Base-by-base conservation (phyloP, 345 rosid species). In the Noccaea caerulescens region DNA sequence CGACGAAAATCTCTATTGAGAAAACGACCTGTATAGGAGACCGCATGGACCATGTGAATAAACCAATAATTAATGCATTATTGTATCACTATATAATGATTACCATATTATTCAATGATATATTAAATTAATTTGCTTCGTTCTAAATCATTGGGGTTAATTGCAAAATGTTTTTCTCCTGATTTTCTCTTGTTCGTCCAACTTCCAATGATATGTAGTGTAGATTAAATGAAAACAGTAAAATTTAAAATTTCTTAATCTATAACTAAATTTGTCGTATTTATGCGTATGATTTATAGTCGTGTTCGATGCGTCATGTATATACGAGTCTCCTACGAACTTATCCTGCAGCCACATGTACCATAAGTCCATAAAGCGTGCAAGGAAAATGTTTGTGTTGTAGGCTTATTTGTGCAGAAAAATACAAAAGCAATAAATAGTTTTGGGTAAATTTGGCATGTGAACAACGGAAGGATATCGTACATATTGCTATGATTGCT, bases 31-130 rank as follows among this genome's bases (percentile, higher is more conserved):
- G 27, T 38, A n/a, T 25, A 11, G 10, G 20, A 63, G 66, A 55
- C 65, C 77, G 52, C 59, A 65, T 66, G 60, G 52, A 65, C 71
- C 72, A 73, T 39, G 13, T 56, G 38, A 73, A 47, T 50, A 10
- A 55, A 38, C 44, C 45, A 54, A 30, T 71, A 42, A 51, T 10
- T 32, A 65, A 39, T 38, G 63, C 66, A 73, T 50, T 30, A 57
- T 56, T 72, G 44, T 43, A 8, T 42, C 23, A 4, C 14, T 18
- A 10, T 18, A 42, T 20, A 52, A 43, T 54, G 46, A 72, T 54
- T 42, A 13, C n/a, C n/a, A 30, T 44, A 36, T 27, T 18, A 56
- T 46, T 37, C 7, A 50, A 10, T 39, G 10, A 47, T 65, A 37
- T 37, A 44, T 72, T 46, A 16, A 25, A 7, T 36, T 12, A 16